Evolutionary conservation across 257 asterid genomes (phyloP), one percentile per base, ranked within the genome.

Genomic region (Avicennia marina): DNA sequence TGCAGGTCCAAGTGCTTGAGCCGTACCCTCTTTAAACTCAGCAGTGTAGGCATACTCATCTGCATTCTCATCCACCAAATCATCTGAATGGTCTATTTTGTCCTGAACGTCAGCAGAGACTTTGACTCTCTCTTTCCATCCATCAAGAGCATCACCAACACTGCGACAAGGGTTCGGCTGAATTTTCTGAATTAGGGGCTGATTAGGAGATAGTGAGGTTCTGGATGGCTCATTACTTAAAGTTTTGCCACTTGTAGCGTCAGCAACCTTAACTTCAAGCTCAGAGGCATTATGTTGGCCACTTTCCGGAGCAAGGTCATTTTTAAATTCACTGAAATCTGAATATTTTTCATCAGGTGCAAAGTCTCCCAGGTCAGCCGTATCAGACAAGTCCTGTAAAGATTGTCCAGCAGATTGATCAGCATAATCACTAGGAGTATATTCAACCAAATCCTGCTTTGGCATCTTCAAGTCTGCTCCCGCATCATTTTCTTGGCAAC

Each of bases 1-100:
- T 38, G 98, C 98, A 2, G 95, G 98, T 20, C 98, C 98, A 42
- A 93, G 90, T 12, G 98, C 96, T 75, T 93, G 98, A 44, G 95
- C 83, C 10, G 96, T 75, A 50, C 98, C 95, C 56, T 83, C 81
- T 72, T 86, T 75, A 45, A 86, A 84, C 61, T 86, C 91, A 33
- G 94, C 90, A 34, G 95, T 78, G 81, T 78, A 93, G 13, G 94
- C 95, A 67, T 83, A 93, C 68, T 89, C 98, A 59, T 77, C 77
- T 9, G 94, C 91, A 71, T 81, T 67, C 49, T 81, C 90, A 49
- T 89, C 89, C 71, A 63, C 67, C 76, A 78, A 7, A 68, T 80
- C 87, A 63, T 76, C 80, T 0, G 65, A 51, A 19, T 63, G 72
- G 61, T 75, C 79, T 11, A 41, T 42, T 48, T 65, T 66, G 31